These are phyloP conservation scores for Lodderomyces elongisporus DNA, from an alignment of 1,139 yeast species.

Conservation along the genomic window DNA sequence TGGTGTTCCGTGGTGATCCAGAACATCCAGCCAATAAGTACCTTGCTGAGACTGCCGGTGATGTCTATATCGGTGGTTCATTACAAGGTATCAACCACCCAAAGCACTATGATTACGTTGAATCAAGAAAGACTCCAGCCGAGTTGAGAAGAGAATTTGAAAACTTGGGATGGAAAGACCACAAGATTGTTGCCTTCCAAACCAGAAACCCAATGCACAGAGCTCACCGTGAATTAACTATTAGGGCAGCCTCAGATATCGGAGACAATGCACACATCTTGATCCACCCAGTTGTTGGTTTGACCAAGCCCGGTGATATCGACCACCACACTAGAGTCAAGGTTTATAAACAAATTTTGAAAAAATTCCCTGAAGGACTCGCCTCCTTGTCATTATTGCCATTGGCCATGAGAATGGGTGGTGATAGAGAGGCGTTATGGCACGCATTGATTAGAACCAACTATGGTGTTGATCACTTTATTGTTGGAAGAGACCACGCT, in stretches of 20 bases:
- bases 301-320: constrained; percentile 96
- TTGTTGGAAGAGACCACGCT: constrained; percentile 97
- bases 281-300: constrained; percentile 95
- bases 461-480: constrained; percentile 95
- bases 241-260: constrained; percentile 73
- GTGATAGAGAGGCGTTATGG: constrained; percentile 98
- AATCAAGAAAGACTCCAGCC: constrained; percentile 82
- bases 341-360: constrained; percentile 86
- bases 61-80: constrained; percentile 81
- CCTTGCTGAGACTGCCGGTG: constrained; percentile 70
- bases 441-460: constrained; percentile 95
- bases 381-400: constrained; percentile 87
- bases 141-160: constrained; percentile 82
- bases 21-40: constrained; percentile 92
- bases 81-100: constrained; percentile 81
- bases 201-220: constrained; percentile 99
- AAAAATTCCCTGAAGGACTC: constrained; percentile 90
- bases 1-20: constrained; percentile 93
- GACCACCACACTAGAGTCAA: constrained; percentile 97
- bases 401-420: constrained; percentile 98
- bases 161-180: constrained; percentile 67
- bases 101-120: constrained; percentile 85
- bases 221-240: constrained; percentile 94
- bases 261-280: constrained; percentile 58
- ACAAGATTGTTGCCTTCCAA: constrained; percentile 92